Percentiles rank a stretch among this genome's conserved stretches.
phyloP scores from a whole-genome alignment of 83 land plant species.

The Picea abies region DNA sequence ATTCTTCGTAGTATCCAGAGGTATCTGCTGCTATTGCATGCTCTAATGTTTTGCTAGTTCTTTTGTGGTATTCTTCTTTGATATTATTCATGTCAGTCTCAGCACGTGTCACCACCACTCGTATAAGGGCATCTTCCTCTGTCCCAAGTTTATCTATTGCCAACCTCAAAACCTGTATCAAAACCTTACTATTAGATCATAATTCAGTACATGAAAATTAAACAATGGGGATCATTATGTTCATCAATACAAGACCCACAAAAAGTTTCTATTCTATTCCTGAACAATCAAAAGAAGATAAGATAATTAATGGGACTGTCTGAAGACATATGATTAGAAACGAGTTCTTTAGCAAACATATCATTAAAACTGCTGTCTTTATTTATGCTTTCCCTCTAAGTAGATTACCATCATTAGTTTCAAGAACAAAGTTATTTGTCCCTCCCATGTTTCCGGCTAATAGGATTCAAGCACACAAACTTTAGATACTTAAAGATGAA shows the following conservation, averaged over 20 bases:
- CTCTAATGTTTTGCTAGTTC: slow-evolving; percentile 40
- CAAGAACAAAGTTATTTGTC: neutral
- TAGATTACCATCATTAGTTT: neutral
- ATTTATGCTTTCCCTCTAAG: neutral
- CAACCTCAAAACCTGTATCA: slow-evolving; percentile 36
- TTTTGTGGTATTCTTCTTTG: slow-evolving; percentile 35
- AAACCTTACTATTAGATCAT: neutral
- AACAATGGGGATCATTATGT: neutral
- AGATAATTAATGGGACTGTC: neutral
- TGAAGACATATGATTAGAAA: neutral
- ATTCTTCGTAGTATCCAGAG: slow-evolving; percentile 56
- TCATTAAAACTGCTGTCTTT: no score
- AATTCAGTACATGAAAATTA: neutral
- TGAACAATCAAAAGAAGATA: neutral
- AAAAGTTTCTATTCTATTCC: neutral
- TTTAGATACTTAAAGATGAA: neutral
- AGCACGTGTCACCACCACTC: slow-evolving; percentile 65
- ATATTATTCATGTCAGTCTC: slow-evolving; percentile 50
- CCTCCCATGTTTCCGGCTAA: neutral
- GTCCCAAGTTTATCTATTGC: slow-evolving; percentile 60
- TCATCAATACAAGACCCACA: neutral
- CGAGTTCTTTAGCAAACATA: neutral
- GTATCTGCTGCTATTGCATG: slow-evolving; percentile 50
- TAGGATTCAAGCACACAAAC: neutral
- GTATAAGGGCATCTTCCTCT: slow-evolving; percentile 54